A percentile compares a stretch with the other conserved stretches of the same genome.
Evolutionary conservation across 2,329 filamentous ascomycete species (phyloP).

Genomic region (Cladosporium sphaerospermum): DNA sequence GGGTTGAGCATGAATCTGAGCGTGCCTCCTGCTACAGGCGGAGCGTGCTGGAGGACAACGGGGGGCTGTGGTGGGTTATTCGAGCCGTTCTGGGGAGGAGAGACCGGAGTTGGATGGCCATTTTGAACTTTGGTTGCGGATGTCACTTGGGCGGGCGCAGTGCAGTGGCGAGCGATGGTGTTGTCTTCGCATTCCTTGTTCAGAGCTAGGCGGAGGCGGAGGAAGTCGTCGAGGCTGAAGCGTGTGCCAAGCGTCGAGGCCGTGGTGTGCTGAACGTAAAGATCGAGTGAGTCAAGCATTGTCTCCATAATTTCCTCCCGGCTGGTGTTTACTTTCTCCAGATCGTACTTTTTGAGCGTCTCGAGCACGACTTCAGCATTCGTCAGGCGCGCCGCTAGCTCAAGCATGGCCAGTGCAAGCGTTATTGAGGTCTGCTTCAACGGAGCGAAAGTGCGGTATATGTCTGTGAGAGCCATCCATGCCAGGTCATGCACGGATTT

Average conservation of each 20-base stretch:
- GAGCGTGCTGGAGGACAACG: not conserved
- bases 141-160: slow-evolving; percentile 21
- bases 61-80: slow-evolving; percentile 15
- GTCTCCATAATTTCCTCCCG: slow-evolving; percentile 60
- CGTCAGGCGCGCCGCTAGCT: slow-evolving; percentile 66
- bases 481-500: slow-evolving; percentile 38
- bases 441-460: slow-evolving; percentile 89
- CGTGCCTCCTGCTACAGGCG: slow-evolving; percentile 49
- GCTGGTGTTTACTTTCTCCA: slow-evolving; percentile 37
- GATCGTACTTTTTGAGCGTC: slow-evolving; percentile 40
- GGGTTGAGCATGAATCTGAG: slow-evolving; percentile 85
- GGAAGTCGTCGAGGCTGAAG: slow-evolving; percentile 70
- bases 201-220: slow-evolving; percentile 77
- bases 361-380: slow-evolving; percentile 18
- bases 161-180: slow-evolving; percentile 56
- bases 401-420: slow-evolving; percentile 74
- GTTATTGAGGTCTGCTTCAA: slow-evolving; percentile 84
- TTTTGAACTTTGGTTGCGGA: slow-evolving; percentile 16
- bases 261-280: slow-evolving; percentile 79
- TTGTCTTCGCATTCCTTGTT: slow-evolving; percentile 71
- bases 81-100: slow-evolving; percentile 23
- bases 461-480: slow-evolving; percentile 77
- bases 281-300: slow-evolving; percentile 80
- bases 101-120: slow-evolving; percentile 31
- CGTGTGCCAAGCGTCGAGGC: slow-evolving; percentile 66